These are phyloP conservation scores for Penicillium sp. DNA, from an alignment of 2,329 filamentous ascomycete species.

Conservation along the genomic window DNA sequence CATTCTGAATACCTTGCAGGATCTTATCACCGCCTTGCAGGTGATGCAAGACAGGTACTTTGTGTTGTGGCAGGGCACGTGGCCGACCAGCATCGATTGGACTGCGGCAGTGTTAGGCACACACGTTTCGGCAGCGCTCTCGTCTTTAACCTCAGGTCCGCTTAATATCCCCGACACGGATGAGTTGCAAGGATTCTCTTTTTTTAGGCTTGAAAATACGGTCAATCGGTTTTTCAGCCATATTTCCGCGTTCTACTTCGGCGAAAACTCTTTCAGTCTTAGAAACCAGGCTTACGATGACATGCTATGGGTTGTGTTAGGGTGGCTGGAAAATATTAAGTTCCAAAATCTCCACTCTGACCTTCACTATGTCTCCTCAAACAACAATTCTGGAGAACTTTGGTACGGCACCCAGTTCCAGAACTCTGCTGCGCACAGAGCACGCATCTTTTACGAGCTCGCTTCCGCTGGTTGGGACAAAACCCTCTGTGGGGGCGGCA, in stretches of 20 bases:
- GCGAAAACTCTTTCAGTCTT: conserved; percentile 73
- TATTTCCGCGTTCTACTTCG: conserved; percentile 75
- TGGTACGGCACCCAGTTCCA: conserved; percentile 80
- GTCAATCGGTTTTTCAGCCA: conserved; percentile 81
- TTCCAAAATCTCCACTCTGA: conserved; percentile 70
- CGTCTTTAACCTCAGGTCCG: conserved; percentile 62
- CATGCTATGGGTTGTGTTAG: conserved; percentile 91
- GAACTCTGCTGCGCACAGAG: conserved; percentile 75
- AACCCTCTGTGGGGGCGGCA: conserved; percentile 76
- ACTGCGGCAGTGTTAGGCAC: conserved; percentile 83
- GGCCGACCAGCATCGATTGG: conserved; percentile 89
- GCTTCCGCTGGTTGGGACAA: conserved; percentile 78
- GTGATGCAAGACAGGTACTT: conserved; percentile 80
- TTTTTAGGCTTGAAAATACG: conserved; percentile 67
- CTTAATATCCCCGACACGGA: conserved; percentile 37
- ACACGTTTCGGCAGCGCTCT: conserved; percentile 69
- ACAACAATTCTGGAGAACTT: conserved; percentile 19
- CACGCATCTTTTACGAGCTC: conserved; percentile 81
- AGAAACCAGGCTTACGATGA: conserved; percentile 84
- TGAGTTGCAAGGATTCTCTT: conserved; percentile 21
- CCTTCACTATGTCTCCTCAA: conserved; percentile 53
- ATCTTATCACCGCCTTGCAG: conserved; percentile 63
- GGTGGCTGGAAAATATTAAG: conserved; percentile 79
- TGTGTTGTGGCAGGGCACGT: conserved; percentile 71
- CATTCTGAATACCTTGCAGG: conserved; percentile 31